phyloP scores from a whole-genome alignment of 2,329 filamentous ascomycete species.

The Neocatenulostroma microsporum region DNA sequence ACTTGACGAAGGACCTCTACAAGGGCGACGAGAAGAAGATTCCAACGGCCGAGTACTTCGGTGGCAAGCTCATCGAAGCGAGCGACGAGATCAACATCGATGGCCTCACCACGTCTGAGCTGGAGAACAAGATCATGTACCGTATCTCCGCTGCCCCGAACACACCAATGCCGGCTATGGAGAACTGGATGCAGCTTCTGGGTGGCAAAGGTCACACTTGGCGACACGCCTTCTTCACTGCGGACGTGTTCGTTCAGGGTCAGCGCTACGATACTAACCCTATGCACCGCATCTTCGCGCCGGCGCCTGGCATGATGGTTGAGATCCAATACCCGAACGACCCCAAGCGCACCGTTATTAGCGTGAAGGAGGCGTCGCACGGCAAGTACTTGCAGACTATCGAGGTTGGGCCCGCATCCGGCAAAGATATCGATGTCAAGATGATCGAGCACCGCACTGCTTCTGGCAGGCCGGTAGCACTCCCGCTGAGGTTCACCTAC shows the following conservation, averaged over 20 bases:
- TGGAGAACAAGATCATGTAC: constrained; percentile 73
- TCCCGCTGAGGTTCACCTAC: constrained; percentile 85
- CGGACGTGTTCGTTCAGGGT: constrained; percentile 89
- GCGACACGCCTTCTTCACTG: constrained; percentile 89
- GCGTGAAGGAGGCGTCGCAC: constrained; percentile 77
- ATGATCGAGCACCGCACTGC: constrained; percentile 91
- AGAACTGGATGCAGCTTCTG: constrained; percentile 80
- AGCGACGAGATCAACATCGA: constrained; percentile 72
- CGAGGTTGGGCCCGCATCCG: constrained; percentile 66
- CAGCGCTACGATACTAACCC: constrained; percentile 97
- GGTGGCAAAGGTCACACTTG: constrained; percentile 82
- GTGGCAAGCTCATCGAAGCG: constrained; percentile 69
- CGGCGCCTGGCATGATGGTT: constrained; percentile 76
- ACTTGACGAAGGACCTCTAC: constrained; percentile 73
- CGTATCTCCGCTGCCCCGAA: constrained; percentile 69
- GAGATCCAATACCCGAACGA: constrained; percentile 80
- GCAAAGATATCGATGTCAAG: constrained; percentile 76
- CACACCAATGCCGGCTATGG: constrained; percentile 65
- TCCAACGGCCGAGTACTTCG: constrained; percentile 89
- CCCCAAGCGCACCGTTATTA: constrained; percentile 73
- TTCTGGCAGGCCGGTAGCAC: constrained; percentile 66
- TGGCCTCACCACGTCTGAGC: constrained; percentile 73
- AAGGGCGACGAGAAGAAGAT: constrained; percentile 63
- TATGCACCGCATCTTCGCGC: constrained; percentile 82
- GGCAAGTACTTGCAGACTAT: constrained; percentile 83